A percentile compares a stretch with the other conserved stretches of the same genome.
Conservation (phyloP, 768 basidiomycete genomes). For the Lentinula lateritia region DNA sequence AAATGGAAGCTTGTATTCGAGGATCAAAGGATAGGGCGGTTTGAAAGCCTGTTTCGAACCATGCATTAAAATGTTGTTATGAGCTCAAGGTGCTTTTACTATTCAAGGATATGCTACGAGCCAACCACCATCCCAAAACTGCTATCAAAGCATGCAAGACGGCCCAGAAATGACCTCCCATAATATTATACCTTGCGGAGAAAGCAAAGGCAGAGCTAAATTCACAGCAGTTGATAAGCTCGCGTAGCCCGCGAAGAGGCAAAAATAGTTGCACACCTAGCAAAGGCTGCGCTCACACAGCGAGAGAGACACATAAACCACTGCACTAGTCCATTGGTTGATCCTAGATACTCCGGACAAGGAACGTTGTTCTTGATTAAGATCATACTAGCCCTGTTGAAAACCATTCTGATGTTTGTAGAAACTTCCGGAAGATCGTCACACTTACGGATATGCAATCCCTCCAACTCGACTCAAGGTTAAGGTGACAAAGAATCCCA, state of each 20-base stretch:
- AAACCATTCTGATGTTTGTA: not conserved
- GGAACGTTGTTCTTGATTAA: slow-evolving; percentile 52
- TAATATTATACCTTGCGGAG: slow-evolving; percentile 39
- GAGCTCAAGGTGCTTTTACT: slow-evolving; percentile 4
- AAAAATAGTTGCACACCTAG: slow-evolving; percentile 31
- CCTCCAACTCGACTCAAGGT: slow-evolving; percentile 35
- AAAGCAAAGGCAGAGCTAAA: slow-evolving; percentile 50
- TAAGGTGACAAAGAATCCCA: slow-evolving; percentile 41
- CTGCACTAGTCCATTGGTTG: slow-evolving; percentile 57
- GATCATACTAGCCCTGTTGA: slow-evolving; percentile 53
- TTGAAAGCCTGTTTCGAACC: not conserved
- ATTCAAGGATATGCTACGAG: not conserved
- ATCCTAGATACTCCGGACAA: slow-evolving; percentile 47
- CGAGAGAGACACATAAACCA: slow-evolving; percentile 55
- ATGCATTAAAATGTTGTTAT: not conserved
- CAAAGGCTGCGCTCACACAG: slow-evolving; percentile 54
- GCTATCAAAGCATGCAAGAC: slow-evolving; percentile 19
- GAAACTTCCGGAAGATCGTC: not conserved
- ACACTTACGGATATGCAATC: slow-evolving; percentile 50
- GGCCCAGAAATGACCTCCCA: slow-evolving; percentile 56
- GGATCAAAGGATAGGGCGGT: slow-evolving; percentile 1
- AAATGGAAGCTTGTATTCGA: too few species aligned
- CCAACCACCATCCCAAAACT: slow-evolving; percentile 2
- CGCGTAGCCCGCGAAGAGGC: not conserved
- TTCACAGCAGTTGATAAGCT: too few species aligned